Conservation (phyloP, 805 yeast genomes). For the Candida orba region DNA sequence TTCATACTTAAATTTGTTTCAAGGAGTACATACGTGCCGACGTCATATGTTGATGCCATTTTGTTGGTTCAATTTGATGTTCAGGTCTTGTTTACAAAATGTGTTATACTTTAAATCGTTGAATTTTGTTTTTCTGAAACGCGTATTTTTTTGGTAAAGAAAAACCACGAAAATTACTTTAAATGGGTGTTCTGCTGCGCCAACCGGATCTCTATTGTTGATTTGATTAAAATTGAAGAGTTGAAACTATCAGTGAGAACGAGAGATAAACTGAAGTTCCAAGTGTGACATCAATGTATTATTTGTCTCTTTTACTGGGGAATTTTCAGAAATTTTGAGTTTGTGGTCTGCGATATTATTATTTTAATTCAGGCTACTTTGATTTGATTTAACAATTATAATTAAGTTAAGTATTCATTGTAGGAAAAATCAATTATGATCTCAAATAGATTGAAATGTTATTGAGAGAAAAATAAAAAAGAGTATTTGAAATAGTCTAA, state of each 20-base stretch:
- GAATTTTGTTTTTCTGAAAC: slow-evolving; percentile 3
- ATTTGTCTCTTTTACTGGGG: no score
- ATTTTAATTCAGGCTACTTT: no score
- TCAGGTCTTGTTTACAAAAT: not conserved
- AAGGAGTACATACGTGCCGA: slow-evolving; percentile 43
- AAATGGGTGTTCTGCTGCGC: not conserved
- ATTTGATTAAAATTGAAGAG: not conserved
- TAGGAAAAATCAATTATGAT: no score
- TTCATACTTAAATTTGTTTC: not conserved
- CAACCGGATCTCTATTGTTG: not conserved
- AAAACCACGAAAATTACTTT: slow-evolving; percentile 3
- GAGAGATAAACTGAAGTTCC: no score
- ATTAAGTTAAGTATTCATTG: no score
- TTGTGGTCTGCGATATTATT: no score
- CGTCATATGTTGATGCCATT: slow-evolving; percentile 39
- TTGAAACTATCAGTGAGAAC: no score
- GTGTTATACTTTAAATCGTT: slow-evolving; percentile 1
- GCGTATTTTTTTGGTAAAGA: not conserved
- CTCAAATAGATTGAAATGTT: no score
- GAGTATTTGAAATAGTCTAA: not conserved
- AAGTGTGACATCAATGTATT: no score
- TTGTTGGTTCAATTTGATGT: slow-evolving; percentile 1
- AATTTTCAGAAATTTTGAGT: no score
- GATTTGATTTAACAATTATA: no score
- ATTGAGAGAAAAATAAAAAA: no score